Base-by-base conservation (phyloP, 768 basidiomycete genomes). In the Termitomyces sp. region DNA sequence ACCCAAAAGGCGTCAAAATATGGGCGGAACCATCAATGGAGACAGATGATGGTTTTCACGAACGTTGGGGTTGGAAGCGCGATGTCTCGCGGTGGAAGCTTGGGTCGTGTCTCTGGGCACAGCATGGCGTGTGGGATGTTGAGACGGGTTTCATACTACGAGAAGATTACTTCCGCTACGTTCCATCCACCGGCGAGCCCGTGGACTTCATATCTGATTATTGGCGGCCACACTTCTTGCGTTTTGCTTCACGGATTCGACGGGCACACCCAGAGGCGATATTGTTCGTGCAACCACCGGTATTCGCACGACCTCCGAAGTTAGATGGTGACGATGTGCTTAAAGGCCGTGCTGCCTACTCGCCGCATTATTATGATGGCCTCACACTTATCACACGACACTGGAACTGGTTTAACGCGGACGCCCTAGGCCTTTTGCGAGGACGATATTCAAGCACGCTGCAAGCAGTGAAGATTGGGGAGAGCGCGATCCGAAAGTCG, bases 361-460 rank as follows among this genome's bases (percentile, higher is more conserved):
- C 89, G 4, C 79, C 87, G 0, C 96, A 98, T 70, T 98, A 94
- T 71, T 98, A 98, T 67, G 95, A 98, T 65, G 95, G 95, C 1
- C 76, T 98, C 43, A 98, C 96, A 0, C 82, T 98, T 44, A 78
- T 98, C n/a, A 91, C 91, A 36, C 80, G 92, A 38, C 92, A 95
- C 66, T 95, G 91, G 93, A 89, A 94, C 69, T 88, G 88, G 87
- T 90, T 93, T 80, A 98, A 98, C 66, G 94, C 93, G 2, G 95
- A 98, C 72, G 94, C 95, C 1, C 75, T 99, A 0, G 97, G 96
- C 1, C 69, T 98, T n/a, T 72, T 99, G 36, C 78, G 96, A 20
- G 92, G 93, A 9, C 89, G 89, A 66, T 89, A 96, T 68, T 76
- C 78, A 12, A 80, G 77, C 54, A 77, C 83, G 1, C 62, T 92